These are phyloP conservation scores for Golubevia sp. DNA, from an alignment of 1,284 basidiomycete species.

Conservation along the genomic window DNA sequence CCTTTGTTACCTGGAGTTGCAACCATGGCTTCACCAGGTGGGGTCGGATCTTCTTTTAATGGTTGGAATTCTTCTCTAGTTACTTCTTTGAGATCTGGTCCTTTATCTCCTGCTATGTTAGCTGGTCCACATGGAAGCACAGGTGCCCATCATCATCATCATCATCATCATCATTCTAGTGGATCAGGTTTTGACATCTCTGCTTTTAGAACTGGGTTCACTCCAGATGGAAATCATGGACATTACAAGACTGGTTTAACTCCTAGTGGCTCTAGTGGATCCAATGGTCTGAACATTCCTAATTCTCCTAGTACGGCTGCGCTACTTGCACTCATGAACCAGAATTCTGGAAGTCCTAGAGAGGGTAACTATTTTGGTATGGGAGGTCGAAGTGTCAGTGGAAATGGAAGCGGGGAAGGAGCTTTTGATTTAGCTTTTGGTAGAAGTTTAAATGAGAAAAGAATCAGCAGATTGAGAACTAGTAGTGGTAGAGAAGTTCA, in stretches of 20 bases:
- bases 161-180: slow-evolving; percentile 1
- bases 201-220: slow-evolving; percentile 73
- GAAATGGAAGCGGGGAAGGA: too few species aligned
- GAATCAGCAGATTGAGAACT: neutral
- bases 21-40: slow-evolving; percentile 36
- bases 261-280: slow-evolving; percentile 68
- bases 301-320: slow-evolving; percentile 89
- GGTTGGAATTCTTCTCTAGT: neutral
- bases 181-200: slow-evolving; percentile 72
- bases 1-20: slow-evolving; percentile 38
- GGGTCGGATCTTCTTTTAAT: neutral
- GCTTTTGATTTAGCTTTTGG: slow-evolving; percentile 39
- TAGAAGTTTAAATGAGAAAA: slow-evolving; percentile 16
- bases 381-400: too few species aligned
- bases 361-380: too few species aligned
- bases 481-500: neutral
- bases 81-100: slow-evolving; percentile 84
- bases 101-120: slow-evolving; percentile 92
- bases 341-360: slow-evolving; percentile 66
- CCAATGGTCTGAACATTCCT: slow-evolving; percentile 69
- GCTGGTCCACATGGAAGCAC: slow-evolving; percentile 71
- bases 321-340: slow-evolving; percentile 87
- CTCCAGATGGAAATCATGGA: slow-evolving; percentile 68
- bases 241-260: slow-evolving; percentile 67
- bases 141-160: slow-evolving; percentile 33